Percentiles rank a stretch among this genome's conserved stretches.
Evolutionary conservation across 768 basidiomycete species (phyloP).

Genomic region (Gloeopeniophorella convolvens): DNA sequence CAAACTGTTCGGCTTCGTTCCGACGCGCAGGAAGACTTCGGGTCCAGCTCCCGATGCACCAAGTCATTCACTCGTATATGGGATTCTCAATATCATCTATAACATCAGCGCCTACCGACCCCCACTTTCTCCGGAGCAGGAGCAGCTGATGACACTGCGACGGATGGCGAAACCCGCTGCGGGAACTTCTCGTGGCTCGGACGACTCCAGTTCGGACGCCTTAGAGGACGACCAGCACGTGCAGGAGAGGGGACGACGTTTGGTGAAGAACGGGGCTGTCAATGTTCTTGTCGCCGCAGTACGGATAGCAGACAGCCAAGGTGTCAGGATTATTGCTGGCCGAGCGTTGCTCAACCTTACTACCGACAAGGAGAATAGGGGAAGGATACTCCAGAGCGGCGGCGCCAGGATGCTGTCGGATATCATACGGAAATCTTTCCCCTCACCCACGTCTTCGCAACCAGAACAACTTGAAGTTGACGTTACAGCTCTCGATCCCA

Average conservation of each 20-base stretch:
- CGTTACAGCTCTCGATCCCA: constrained; percentile 46
- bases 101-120: constrained; percentile 72
- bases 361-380: constrained; percentile 72
- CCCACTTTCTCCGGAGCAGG: constrained; percentile 70
- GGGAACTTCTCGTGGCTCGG: constrained; percentile 12
- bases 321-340: constrained; percentile 52
- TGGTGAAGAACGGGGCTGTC: constrained; percentile 58
- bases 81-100: constrained; percentile 64
- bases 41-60: constrained; percentile 22
- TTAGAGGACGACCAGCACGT: constrained; percentile 67
- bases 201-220: constrained; percentile 10
- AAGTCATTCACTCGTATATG: constrained; percentile 62
- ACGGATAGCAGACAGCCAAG: constrained; percentile 53
- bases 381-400: constrained; percentile 69
- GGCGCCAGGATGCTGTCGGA: constrained; percentile 60
- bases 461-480: constrained; percentile 31
- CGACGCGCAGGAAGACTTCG: constrained; percentile 19
- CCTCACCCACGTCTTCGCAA: constrained; percentile 28
- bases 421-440: constrained; percentile 46
- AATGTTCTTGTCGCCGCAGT: constrained; percentile 54
- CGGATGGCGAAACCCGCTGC: constrained; percentile 51
- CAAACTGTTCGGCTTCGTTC: constrained; percentile 31
- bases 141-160: constrained; percentile 73
- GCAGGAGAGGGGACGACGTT: constrained; percentile 46
- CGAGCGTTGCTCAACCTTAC: constrained; percentile 63